Evolutionary conservation across 1,284 basidiomycete genomes (phyloP).

Genomic region (Fomes fomentarius): DNA sequence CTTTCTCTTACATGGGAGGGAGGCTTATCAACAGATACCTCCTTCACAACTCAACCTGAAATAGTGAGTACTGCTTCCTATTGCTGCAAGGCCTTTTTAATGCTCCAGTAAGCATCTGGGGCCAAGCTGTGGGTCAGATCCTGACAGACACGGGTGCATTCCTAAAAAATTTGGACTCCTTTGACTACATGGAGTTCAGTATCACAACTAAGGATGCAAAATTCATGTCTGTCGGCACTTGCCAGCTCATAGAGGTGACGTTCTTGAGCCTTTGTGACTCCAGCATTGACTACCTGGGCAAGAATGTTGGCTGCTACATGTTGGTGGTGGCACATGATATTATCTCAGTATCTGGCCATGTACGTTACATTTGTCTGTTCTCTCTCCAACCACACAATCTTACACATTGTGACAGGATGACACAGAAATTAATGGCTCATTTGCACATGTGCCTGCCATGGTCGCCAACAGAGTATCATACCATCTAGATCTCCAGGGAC

Average conservation of each 20-base stretch:
- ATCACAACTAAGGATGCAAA: conserved; percentile 41
- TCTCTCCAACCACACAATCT: background rate
- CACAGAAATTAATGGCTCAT: conserved; percentile 38
- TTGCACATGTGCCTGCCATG: conserved; percentile 40
- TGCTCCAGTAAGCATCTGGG: conserved; percentile 36
- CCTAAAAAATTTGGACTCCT: conserved; percentile 39
- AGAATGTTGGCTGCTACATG: conserved; percentile 43
- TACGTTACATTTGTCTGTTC: conserved; percentile 1
- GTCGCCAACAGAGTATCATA: conserved; percentile 53
- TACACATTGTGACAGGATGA: conserved; percentile 34
- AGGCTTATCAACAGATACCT: conserved; percentile 41
- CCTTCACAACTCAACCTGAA: conserved; percentile 37
- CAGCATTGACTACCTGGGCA: conserved; percentile 43
- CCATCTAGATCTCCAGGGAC: conserved; percentile 48
- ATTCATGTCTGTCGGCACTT: conserved; percentile 37
- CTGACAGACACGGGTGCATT: conserved; percentile 39
- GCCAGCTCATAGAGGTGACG: conserved; percentile 41
- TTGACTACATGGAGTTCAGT: conserved; percentile 46
- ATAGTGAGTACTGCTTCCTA: conserved; percentile 22
- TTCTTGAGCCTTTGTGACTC: conserved; percentile 45
- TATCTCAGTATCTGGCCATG: conserved; percentile 13
- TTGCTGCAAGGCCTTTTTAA: too few species aligned
- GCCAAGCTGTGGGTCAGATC: conserved; percentile 30
- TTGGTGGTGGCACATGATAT: conserved; percentile 29
- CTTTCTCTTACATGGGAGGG: conserved; percentile 38